A percentile compares a stretch with the other conserved stretches of the same genome.
These are phyloP conservation scores for Fremontodendron californicum DNA, from an alignment of 345 rosid species.

Conservation along the genomic window DNA sequence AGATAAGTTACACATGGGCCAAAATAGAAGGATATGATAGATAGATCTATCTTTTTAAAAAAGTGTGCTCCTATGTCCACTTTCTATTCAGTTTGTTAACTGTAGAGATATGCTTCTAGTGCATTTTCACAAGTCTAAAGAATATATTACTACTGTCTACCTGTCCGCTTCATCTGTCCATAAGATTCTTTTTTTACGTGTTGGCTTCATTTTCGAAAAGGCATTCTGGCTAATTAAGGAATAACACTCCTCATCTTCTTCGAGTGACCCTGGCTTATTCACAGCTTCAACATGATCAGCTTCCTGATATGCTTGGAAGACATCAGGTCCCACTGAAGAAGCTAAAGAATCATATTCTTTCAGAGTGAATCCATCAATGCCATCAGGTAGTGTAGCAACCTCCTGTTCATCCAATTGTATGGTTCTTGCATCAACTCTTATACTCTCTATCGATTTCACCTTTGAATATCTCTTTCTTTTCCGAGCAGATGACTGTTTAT, in stretches of 20 bases:
- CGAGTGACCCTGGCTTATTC: slow-evolving; percentile 32
- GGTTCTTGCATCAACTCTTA: slow-evolving; percentile 35
- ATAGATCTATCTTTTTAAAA: neutral
- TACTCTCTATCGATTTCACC: slow-evolving; percentile 29
- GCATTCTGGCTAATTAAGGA: slow-evolving; percentile 38
- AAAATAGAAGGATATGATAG: neutral
- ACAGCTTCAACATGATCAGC: slow-evolving; percentile 31
- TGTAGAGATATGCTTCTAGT: neutral
- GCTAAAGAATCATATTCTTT: slow-evolving; percentile 22
- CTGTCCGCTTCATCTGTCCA: slow-evolving; percentile 96
- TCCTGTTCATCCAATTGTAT: slow-evolving; percentile 23
- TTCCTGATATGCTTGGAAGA: slow-evolving; percentile 29
- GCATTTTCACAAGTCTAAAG: neutral
- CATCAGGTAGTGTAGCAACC: slow-evolving; percentile 17
- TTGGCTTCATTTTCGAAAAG: slow-evolving; percentile 41
- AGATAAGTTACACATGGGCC: neutral
- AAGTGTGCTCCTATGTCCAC: neutral
- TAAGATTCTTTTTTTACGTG: slow-evolving; percentile 50
- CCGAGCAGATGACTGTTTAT: slow-evolving; percentile 33
- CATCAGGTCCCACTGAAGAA: slow-evolving; percentile 34
- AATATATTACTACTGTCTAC: slow-evolving; percentile 30
- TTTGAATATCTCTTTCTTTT: slow-evolving; percentile 55
- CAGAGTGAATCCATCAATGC: slow-evolving; percentile 22
- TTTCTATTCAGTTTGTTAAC: neutral
- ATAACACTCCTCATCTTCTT: slow-evolving; percentile 44